Base-by-base conservation (phyloP, 805 yeast genomes). In the Ogataea glucozyma region DNA sequence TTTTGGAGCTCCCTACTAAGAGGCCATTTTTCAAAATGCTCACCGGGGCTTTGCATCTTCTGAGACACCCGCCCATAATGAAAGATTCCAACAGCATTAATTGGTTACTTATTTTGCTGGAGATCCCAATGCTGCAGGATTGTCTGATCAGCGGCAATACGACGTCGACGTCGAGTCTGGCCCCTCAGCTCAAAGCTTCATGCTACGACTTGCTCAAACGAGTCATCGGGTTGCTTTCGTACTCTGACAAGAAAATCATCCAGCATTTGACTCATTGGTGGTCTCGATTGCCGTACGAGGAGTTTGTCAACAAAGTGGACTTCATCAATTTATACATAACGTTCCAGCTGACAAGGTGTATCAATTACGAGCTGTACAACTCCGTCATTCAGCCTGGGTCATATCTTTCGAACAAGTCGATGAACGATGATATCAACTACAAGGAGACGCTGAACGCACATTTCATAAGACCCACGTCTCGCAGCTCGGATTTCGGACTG, bases 271-370 rank as follows among this genome's bases (percentile, higher is more conserved):
- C 77, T 2, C 71, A 74, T 45, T 64, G 86, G 83, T 71, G 81
- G 56, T 67, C 79, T 3, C 67, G 72, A 33, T 54, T 71, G 13
- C 64, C 81, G 0, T 42, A 51, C 0, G 62, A 60, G 0, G 71
- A 67, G 7, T 83, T 85, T 49, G 59, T 61, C 8, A 55, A 61
- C 2, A 81, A 82, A 51, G 75, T 88, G 0, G 88, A 88, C 29
- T 66, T 85, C 23, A 54, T 87, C 37, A 90, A 89, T 55, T 69
- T 88, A 17, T 88, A 85, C 62, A 74, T 89, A 26, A 84, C 95
- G 0, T 88, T 85, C 56, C 88, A 87, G 33, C 67, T 90, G 41
- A 75, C 81, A 30, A 71, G 79, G 45, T 69, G 78, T 41, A 68
- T 73, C 49, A 73, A 60, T 55, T 61, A 55, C 37, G 61, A 58